Base-by-base conservation (phyloP, 768 basidiomycete genomes). In the Fomitopsis pulvina region DNA sequence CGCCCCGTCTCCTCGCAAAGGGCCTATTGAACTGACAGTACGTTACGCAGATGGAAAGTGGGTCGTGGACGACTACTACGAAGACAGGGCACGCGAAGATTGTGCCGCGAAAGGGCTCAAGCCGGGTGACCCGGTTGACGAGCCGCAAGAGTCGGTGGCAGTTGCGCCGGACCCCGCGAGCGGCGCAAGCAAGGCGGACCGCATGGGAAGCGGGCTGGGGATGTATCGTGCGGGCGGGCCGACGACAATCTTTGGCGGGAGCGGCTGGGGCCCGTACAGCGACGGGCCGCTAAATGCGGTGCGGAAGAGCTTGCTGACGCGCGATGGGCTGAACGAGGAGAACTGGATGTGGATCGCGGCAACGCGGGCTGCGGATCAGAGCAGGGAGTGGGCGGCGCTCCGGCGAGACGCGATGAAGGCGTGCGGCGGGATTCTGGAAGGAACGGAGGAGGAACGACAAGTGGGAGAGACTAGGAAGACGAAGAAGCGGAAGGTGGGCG, bases 11-110 rank as follows among this genome's bases (percentile, higher is more conserved):
- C 40, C 28, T 8, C 38, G 6, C 9, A 30, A 50, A n/a, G 10
- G 12, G 37, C 22, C 18, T 22, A 2, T 4, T 4, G 4, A 4
- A 12, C 27, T 20, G 4, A 22, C 9, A 6, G 20, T 4, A 30
- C 30, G 9, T 10, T 7, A 3, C 53, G 18, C 49, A 96, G 94
- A 92, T 49, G 96, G 95, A 0, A 74, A 79, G 61, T 95, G 93
- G 87, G 84, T 98, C 1, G 78, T 80, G 6, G 96, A 98, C 61
- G 96, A 98, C 68, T 99, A 99, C 65, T 92, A 91, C 68, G 96
- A 99, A 66, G 87, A 85, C 34, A 87, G 87, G 50, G 79, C 79
- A 0, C 75, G 83, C 1, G 81, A 77, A 52, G 87, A 91, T 40
- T 87, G 90, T 59, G 77, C 82, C 2, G 79, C 80, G n/a, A 81